Evolutionary conservation across 2,329 filamentous ascomycete species (phyloP).

Genomic region (Pseudocercospora eumusae): DNA sequence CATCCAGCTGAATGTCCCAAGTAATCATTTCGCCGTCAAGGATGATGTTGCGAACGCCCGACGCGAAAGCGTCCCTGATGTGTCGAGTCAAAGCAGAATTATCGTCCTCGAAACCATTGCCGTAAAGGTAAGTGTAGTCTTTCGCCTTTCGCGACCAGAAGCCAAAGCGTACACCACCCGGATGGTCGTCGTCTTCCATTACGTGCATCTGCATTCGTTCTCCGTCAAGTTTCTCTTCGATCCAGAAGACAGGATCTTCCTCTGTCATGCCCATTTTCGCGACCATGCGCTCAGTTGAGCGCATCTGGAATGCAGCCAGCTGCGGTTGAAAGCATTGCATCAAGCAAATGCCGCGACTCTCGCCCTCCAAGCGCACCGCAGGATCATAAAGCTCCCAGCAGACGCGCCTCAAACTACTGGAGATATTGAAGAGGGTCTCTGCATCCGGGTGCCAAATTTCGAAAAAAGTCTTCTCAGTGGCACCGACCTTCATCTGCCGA

Average conservation of each 20-base stretch:
- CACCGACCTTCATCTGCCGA: conserved; percentile 72
- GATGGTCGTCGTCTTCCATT: conserved; percentile 65
- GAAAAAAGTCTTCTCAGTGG: conserved; percentile 86
- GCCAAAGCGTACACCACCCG: conserved; percentile 71
- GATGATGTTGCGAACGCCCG: conserved; percentile 80
- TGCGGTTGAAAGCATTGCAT: conserved; percentile 98
- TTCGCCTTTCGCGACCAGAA: conserved; percentile 98
- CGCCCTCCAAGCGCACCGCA: conserved; percentile 68
- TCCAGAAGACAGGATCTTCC: conserved; percentile 82
- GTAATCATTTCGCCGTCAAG: conserved; percentile 98
- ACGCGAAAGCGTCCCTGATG: conserved; percentile 72
- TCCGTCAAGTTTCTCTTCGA: conserved; percentile 96
- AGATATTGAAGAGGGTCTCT: conserved; percentile 73
- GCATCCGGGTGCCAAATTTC: conserved; percentile 61
- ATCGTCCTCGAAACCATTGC: conserved; percentile 70
- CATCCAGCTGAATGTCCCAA: conserved; percentile 85
- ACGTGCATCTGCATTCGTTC: conserved; percentile 98
- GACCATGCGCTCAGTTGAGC: conserved; percentile 78
- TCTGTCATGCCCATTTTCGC: conserved; percentile 65
- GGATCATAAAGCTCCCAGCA: conserved; percentile 91
- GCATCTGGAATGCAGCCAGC: conserved; percentile 86
- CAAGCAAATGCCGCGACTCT: conserved; percentile 71
- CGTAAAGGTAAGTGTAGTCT: conserved; percentile 94
- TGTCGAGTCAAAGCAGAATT: conserved; percentile 78
- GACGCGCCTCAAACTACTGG: conserved; percentile 82